Evolutionary conservation across 306 rosid genomes (phyloP).

Genomic region (Pterocarpus macrocarpus): DNA sequence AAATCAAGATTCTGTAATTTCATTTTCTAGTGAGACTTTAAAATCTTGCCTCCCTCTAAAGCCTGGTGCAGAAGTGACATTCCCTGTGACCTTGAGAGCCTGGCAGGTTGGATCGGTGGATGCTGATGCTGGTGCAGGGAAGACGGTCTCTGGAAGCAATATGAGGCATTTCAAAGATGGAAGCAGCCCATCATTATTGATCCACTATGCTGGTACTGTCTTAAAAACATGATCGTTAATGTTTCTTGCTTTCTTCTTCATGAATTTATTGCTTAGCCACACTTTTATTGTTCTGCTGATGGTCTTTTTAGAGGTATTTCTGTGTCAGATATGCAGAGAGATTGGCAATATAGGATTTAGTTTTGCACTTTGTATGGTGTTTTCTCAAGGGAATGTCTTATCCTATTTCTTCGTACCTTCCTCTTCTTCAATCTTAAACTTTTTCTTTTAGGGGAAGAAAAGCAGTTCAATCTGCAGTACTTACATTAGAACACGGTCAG

Average conservation of each 20-base stretch:
- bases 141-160: constrained; percentile 65
- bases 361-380: neutral
- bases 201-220: constrained; percentile 90
- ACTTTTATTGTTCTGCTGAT: neutral
- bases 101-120: constrained; percentile 80
- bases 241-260: constrained; percentile 27
- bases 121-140: constrained; percentile 68
- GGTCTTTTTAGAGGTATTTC: neutral
- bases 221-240: neutral
- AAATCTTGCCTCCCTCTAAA: constrained; percentile 86
- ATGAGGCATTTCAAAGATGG: constrained; percentile 80
- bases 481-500: constrained; percentile 23
- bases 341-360: neutral
- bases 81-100: constrained; percentile 91
- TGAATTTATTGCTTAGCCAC: neutral
- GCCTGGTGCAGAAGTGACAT: constrained; percentile 93
- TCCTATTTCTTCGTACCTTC: neutral
- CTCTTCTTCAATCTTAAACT: neutral
- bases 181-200: constrained; percentile 77
- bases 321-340: neutral
- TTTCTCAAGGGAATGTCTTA: neutral
- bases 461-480: constrained; percentile 31
- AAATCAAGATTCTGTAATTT: constrained; percentile 89
- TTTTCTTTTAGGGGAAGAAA: neutral
- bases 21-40: constrained; percentile 75